Evolutionary conservation across 768 basidiomycete species (phyloP).

Genomic region (Cystobasidium ongulense): DNA sequence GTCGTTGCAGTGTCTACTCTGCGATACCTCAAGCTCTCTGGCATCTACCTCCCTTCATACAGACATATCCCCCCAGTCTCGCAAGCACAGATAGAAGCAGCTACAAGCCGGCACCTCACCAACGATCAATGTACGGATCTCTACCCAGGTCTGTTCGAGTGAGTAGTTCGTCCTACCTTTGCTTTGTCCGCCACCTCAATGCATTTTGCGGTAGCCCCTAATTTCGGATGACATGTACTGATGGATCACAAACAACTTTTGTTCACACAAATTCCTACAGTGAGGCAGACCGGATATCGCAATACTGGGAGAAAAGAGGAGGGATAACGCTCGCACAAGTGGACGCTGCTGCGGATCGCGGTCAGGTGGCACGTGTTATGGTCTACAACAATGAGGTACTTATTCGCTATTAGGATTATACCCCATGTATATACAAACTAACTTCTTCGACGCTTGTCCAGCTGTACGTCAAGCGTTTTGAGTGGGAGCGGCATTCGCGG

Average conservation of each 20-base stretch:
- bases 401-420: no score
- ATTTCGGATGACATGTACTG: no score
- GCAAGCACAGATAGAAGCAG: slow-evolving; percentile 22
- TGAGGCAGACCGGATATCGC: slow-evolving; percentile 9
- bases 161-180: neutral
- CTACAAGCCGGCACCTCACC: neutral
- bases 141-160: slow-evolving; percentile 26
- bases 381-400: slow-evolving; percentile 26
- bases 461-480: slow-evolving; percentile 25
- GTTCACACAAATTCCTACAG: neutral
- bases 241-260: no score
- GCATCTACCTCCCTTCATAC: slow-evolving; percentile 4
- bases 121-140: slow-evolving; percentile 7
- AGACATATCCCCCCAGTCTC: neutral
- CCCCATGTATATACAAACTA: neutral
- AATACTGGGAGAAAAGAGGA: slow-evolving; percentile 21
- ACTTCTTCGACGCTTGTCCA: neutral
- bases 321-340: slow-evolving; percentile 9
- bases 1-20: neutral
- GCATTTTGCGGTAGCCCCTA: neutral
- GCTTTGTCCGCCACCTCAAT: neutral
- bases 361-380: slow-evolving; percentile 15
- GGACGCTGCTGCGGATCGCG: neutral
- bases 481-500: slow-evolving; percentile 14
- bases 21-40: slow-evolving; percentile 12